Percentiles rank a stretch among this genome's conserved stretches.
phyloP scores from a whole-genome alignment of 805 yeast species.

The Candida peoriensis region DNA sequence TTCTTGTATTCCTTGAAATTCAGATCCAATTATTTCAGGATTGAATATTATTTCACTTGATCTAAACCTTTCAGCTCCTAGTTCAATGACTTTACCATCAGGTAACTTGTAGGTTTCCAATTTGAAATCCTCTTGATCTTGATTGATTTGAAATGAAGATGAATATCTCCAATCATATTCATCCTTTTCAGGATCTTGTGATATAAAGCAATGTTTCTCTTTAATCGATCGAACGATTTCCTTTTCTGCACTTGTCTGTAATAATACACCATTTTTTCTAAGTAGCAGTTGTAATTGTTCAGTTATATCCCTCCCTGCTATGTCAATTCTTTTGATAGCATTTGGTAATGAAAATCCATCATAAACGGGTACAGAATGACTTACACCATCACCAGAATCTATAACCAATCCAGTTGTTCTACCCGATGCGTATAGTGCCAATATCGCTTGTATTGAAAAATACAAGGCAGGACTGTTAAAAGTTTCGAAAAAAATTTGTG shows the following conservation, averaged over 20 bases:
- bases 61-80: constrained; percentile 67
- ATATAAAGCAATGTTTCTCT: constrained; percentile 66
- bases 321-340: constrained; percentile 66
- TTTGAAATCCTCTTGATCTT: constrained; percentile 9
- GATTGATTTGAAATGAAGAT: constrained; percentile 10
- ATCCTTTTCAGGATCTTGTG: constrained; percentile 50
- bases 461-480: constrained; percentile 88
- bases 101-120: constrained; percentile 56
- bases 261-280: constrained; percentile 60
- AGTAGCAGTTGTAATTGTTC: constrained; percentile 65
- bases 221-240: constrained; percentile 78
- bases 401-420: constrained; percentile 86
- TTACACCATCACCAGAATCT: constrained; percentile 92
- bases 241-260: constrained; percentile 70
- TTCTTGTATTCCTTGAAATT: constrained; percentile 63
- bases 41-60: constrained; percentile 79
- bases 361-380: constrained; percentile 82
- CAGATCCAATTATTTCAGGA: constrained; percentile 77
- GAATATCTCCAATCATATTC: constrained; percentile 40
- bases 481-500: constrained; percentile 86
- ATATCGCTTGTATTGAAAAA: constrained; percentile 87
- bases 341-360: constrained; percentile 80
- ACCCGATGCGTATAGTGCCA: constrained; percentile 83
- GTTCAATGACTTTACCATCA: constrained; percentile 66
- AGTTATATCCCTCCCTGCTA: constrained; percentile 86